Base-by-base conservation (phyloP, 768 basidiomycete genomes). In the Psilocybe azurescens region DNA sequence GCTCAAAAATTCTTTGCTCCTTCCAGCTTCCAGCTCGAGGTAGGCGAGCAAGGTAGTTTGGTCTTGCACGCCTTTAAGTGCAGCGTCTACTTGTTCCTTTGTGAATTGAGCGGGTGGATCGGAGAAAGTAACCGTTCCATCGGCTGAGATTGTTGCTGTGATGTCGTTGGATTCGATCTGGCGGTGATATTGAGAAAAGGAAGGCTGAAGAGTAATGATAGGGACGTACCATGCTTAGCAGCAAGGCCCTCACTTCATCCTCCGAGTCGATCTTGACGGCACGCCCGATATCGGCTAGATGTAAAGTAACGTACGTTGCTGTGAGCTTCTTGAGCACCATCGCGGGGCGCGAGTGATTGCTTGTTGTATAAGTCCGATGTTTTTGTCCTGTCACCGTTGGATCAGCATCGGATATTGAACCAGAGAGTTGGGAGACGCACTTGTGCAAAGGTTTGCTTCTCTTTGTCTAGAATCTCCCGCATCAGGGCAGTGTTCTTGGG, bases 251-350 rank as follows among this genome's bases (percentile, higher is more conserved):
- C 10, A 88, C 86, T 49, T 86, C 84, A 13, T 82, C 84, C 53
- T 83, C 81, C 24, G 68, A 80, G 3, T 83, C 78, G 48, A 87
- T 81, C 56, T 80, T 79, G 67, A 84, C 78, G 10, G 79, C 77
- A 14, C 79, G 80, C 2, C 84, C 89, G 53, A 96, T 93, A 65
- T 95, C 91, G 0, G 81, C 74, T 7, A 95, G 75, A 38, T 88
- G 83, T 14, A 94, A 85, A 0, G 91, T 93, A 44, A 94, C 81
- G 68, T 94, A 97, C 2, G 94, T 94, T 54, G 85, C 84, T 0
- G 90, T 95, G 59, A 95, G 84, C 71, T 87, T 90, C 74, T 86
- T 88, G 66, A 95, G 84, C 52, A 86, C 78, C 94, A 94, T 18
- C 90, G 81, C 0, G 92, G 90, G 0, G 91, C 88, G 14, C 86